Conservation (phyloP, 1,139 yeast species). For the Yamadazyma diddensiae region DNA sequence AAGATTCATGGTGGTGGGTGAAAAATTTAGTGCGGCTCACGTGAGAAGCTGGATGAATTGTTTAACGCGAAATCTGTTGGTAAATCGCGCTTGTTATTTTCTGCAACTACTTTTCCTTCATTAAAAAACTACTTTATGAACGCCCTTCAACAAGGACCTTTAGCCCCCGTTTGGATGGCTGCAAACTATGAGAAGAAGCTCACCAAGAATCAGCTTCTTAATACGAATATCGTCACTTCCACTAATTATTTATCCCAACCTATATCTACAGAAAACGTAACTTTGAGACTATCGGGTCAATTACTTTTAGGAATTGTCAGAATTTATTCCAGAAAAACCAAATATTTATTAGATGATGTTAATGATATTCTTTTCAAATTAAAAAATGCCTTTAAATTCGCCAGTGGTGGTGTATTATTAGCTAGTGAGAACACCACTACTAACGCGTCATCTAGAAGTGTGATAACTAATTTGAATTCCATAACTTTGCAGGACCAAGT, state of each 20-base stretch:
- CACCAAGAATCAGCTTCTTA: slow-evolving; percentile 71
- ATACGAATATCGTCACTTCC: slow-evolving; percentile 69
- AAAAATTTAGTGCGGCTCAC: too few relatives aligned
- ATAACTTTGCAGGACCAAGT: slow-evolving; percentile 73
- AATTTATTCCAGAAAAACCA: slow-evolving; percentile 84
- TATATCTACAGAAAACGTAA: slow-evolving; percentile 38
- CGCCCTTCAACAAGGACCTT: slow-evolving; percentile 5
- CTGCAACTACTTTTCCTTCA: not conserved
- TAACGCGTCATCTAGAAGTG: slow-evolving; percentile 4
- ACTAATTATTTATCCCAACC: slow-evolving; percentile 18
- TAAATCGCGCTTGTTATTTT: not conserved
- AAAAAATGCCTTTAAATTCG: slow-evolving; percentile 63
- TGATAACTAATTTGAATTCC: slow-evolving; percentile 45
- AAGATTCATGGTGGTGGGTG: slow-evolving; percentile 39
- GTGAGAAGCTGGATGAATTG: not conserved
- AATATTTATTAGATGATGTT: slow-evolving; percentile 81
- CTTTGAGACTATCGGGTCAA: slow-evolving; percentile 85
- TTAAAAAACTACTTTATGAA: not conserved
- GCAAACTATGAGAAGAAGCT: slow-evolving; percentile 83
- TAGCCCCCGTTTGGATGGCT: slow-evolving; percentile 92
- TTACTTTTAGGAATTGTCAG: slow-evolving; percentile 83
- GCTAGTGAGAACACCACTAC: slow-evolving; percentile 41
- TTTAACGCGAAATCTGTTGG: not conserved
- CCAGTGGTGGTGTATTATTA: slow-evolving; percentile 35
- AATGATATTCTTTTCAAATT: slow-evolving; percentile 72